phyloP scores from a whole-genome alignment of 2,329 filamentous ascomycete species.

The Fusarium sp. region DNA sequence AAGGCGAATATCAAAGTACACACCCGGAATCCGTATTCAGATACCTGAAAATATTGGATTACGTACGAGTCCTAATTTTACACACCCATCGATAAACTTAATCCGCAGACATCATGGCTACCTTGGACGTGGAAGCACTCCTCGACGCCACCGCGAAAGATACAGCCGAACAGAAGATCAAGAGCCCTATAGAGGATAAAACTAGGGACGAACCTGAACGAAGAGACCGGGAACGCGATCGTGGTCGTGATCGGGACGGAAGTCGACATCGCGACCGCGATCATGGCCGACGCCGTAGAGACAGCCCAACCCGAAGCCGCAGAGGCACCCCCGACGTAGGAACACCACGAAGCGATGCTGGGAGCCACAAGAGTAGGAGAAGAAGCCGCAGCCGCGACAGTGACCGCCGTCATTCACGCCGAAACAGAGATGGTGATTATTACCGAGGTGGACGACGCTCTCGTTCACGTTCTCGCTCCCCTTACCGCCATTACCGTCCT shows the following conservation, averaged over 20 bases:
- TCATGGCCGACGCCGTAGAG: slow-evolving; percentile 61
- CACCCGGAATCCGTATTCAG: slow-evolving; percentile 13
- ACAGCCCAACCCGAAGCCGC: slow-evolving; percentile 62
- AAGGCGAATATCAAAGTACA: slow-evolving; percentile 24
- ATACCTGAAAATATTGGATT: neutral
- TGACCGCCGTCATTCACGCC: slow-evolving; percentile 78
- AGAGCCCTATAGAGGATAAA: slow-evolving; percentile 63
- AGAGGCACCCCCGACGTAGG: slow-evolving; percentile 67
- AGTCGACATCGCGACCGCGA: slow-evolving; percentile 67
- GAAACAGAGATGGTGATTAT: slow-evolving; percentile 79
- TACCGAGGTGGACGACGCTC: slow-evolving; percentile 67
- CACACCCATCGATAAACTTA: slow-evolving; percentile 20
- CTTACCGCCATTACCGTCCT: slow-evolving; percentile 68
- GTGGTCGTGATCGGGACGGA: slow-evolving; percentile 65
- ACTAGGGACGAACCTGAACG: slow-evolving; percentile 59
- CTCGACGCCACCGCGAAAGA: slow-evolving; percentile 84
- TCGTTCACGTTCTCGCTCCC: slow-evolving; percentile 78
- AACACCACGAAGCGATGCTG: slow-evolving; percentile 79
- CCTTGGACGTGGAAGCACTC: slow-evolving; percentile 85
- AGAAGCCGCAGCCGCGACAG: slow-evolving; percentile 83
- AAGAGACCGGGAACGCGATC: slow-evolving; percentile 67
- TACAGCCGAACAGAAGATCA: slow-evolving; percentile 60
- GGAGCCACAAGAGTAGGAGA: slow-evolving; percentile 84
- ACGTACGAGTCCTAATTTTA: slow-evolving; percentile 11
- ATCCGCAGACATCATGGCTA: slow-evolving; percentile 56